Percentiles rank a stretch among this genome's conserved stretches.
Evolutionary conservation across 352 stramenopile species (phyloP).

Genomic region (Globisporangium cystogenes): DNA sequence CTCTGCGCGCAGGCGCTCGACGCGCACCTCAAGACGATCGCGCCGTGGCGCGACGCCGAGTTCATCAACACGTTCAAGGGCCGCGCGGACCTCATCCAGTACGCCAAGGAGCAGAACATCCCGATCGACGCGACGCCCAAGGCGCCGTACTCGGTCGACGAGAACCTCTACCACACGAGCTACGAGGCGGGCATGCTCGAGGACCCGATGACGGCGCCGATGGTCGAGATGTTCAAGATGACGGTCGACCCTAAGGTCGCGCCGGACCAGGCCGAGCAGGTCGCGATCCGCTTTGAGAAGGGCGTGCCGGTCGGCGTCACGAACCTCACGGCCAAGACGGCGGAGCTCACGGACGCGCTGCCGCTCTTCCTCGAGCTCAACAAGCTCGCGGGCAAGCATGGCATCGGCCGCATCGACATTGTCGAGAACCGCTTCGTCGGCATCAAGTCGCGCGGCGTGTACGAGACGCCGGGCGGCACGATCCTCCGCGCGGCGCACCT

Average conservation of each 20-base stretch:
- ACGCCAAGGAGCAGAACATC: constrained; percentile 96
- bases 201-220: constrained; percentile 90
- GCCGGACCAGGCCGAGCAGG: constrained; percentile 85
- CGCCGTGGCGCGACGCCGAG: constrained; percentile 96
- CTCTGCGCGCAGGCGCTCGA: constrained; percentile 97
- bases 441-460: constrained; percentile 98
- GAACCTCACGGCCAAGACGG: constrained; percentile 83
- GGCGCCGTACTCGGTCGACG: constrained; percentile 97
- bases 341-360: constrained; percentile 90
- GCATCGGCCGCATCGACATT: constrained; percentile 97
- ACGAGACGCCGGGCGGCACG: constrained; percentile 98
- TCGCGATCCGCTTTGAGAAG: constrained; percentile 95
- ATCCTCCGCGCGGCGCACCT: constrained; percentile 86
- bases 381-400: constrained; percentile 95
- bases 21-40: constrained; percentile 95
- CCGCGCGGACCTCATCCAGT: constrained; percentile 94
- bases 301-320: constrained; percentile 92
- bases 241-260: constrained; percentile 94
- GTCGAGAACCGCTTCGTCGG: constrained; percentile 99
- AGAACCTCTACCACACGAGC: constrained; percentile 98
- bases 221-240: constrained; percentile 98
- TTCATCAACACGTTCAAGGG: constrained; percentile 99
- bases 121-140: constrained; percentile 96
- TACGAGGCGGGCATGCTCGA: constrained; percentile 98
- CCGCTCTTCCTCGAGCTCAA: constrained; percentile 98